phyloP scores from a whole-genome alignment of 2,329 filamentous ascomycete genomes.

The Hymenoscyphus fructigenus region DNA sequence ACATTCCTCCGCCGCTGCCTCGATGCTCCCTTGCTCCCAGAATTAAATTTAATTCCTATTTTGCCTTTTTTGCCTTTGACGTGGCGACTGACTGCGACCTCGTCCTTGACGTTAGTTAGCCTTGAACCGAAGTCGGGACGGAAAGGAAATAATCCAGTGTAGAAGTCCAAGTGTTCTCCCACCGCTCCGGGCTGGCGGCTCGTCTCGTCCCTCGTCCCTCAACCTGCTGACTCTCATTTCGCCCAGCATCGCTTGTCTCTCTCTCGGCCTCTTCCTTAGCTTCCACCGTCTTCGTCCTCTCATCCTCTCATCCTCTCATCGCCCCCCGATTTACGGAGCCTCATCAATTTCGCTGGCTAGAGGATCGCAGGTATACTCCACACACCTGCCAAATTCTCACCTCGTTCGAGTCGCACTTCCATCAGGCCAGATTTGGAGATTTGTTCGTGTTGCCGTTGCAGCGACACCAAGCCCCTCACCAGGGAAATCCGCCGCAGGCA shows the following conservation, averaged over 20 bases:
- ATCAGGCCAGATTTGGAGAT: no score
- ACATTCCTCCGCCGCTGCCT: not conserved
- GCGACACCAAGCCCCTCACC: no score
- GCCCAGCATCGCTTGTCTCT: not conserved
- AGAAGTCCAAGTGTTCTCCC: not conserved
- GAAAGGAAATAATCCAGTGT: no score
- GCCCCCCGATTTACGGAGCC: not conserved
- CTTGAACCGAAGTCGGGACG: no score
- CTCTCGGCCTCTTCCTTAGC: not conserved
- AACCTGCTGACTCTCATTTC: not conserved
- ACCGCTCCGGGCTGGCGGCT: not conserved
- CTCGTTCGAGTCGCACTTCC: not conserved
- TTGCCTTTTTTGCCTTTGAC: conserved; percentile 2
- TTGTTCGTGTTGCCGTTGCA: no score
- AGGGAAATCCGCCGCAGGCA: not conserved
- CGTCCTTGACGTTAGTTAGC: no score
- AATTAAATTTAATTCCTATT: not conserved
- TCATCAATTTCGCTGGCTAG: not conserved
- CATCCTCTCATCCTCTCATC: no score
- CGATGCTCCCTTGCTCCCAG: not conserved
- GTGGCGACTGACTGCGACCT: not conserved
- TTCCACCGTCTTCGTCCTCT: conserved; percentile 3
- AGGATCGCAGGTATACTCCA: not conserved
- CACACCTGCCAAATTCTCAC: not conserved
- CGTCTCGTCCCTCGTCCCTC: not conserved